Evolutionary conservation across 2,329 filamentous ascomycete genomes (phyloP).

Genomic region (Chaetoscypha palmicola): DNA sequence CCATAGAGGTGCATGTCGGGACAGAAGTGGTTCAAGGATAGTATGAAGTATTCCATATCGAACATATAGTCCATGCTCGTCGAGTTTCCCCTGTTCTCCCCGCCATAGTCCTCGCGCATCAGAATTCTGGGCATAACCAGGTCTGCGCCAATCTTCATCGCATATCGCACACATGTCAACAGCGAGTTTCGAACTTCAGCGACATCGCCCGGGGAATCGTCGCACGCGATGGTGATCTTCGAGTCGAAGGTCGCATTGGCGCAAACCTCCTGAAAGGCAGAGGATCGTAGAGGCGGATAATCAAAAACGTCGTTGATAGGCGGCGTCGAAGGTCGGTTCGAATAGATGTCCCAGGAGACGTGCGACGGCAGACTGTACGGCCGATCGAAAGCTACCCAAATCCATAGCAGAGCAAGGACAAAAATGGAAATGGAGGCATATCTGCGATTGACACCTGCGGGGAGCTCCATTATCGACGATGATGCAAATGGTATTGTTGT

Average conservation of each 20-base stretch:
- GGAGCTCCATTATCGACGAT: not conserved
- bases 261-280: slow-evolving; percentile 20
- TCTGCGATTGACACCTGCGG: slow-evolving; percentile 5
- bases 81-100: slow-evolving; percentile 9
- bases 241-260: slow-evolving; percentile 20
- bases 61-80: slow-evolving; percentile 23
- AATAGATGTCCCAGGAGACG: slow-evolving; percentile 19
- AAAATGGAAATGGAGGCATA: slow-evolving; percentile 2
- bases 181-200: slow-evolving; percentile 28
- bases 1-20: slow-evolving; percentile 19
- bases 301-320: slow-evolving; percentile 19
- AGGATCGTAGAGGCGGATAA: slow-evolving; percentile 19
- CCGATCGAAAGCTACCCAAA: slow-evolving; percentile 5
- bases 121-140: slow-evolving; percentile 22
- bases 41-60: slow-evolving; percentile 20
- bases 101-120: slow-evolving; percentile 11
- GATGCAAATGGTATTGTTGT: no score
- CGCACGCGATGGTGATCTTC: slow-evolving; percentile 23
- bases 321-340: slow-evolving; percentile 12
- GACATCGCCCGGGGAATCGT: slow-evolving; percentile 21
- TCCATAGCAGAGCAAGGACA: not conserved
- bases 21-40: slow-evolving; percentile 20
- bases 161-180: slow-evolving; percentile 27
- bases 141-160: slow-evolving; percentile 25
- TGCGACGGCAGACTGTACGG: slow-evolving; percentile 12